Evolutionary conservation across 306 rosid species (phyloP).

Genomic region (Quercus engelmannii): DNA sequence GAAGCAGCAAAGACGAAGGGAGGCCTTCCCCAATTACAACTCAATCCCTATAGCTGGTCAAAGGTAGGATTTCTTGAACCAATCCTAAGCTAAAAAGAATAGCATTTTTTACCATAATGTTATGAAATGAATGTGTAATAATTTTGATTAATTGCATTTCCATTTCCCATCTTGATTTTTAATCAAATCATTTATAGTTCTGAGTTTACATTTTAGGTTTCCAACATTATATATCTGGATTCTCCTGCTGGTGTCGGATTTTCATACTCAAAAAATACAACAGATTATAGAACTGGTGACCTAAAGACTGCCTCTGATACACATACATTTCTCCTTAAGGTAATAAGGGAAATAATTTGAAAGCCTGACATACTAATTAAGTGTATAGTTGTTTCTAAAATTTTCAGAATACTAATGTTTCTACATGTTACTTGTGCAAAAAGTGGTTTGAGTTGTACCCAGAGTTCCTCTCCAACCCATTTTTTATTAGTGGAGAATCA

Average conservation of each 20-base stretch:
- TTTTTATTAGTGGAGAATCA: constrained; percentile 86
- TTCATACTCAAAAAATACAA: constrained; percentile 65
- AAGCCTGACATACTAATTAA: background rate
- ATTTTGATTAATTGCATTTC: constrained; percentile 5
- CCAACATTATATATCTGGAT: constrained; percentile 84
- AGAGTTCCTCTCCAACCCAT: constrained; percentile 66
- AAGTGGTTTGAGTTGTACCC: constrained; percentile 89
- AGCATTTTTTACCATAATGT: background rate
- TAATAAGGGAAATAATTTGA: constrained; percentile 20
- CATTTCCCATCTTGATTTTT: background rate
- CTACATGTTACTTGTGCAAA: constrained; percentile 9
- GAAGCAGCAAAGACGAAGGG: constrained; percentile 53
- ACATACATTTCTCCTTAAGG: constrained; percentile 86
- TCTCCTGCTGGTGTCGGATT: constrained; percentile 97
- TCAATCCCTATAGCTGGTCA: constrained; percentile 92
- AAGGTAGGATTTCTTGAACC: constrained; percentile 45
- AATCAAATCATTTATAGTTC: constrained; percentile 4
- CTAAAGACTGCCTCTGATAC: constrained; percentile 73
- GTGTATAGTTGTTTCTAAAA: constrained; percentile 2
- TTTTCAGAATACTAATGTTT: constrained; percentile 21
- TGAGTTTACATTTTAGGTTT: constrained; percentile 53
- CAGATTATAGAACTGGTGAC: constrained; percentile 79
- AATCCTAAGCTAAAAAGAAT: background rate
- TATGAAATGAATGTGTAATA: background rate
- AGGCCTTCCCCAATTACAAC: constrained; percentile 61